Evolutionary conservation across 805 yeast genomes (phyloP).

Genomic region (Kuraishia ogatae): DNA sequence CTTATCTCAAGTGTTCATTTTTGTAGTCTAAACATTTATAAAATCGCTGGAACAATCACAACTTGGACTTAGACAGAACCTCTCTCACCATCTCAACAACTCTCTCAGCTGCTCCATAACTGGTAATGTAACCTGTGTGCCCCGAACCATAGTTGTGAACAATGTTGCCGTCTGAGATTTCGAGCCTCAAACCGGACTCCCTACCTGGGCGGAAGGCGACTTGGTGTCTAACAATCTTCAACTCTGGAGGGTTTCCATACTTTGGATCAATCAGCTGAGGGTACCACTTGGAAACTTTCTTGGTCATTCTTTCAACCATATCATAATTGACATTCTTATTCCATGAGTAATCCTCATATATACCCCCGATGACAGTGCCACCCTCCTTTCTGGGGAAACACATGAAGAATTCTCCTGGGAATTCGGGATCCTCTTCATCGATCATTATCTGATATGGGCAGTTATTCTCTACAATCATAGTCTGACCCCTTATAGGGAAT

Average conservation of each 20-base stretch:
- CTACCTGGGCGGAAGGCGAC: conserved; percentile 68
- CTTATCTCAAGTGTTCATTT: too few relatives aligned
- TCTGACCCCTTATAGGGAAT: conserved; percentile 55
- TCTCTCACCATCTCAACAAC: conserved; percentile 28
- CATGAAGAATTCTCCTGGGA: conserved; percentile 41
- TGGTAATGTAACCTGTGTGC: conserved; percentile 64
- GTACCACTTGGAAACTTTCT: conserved; percentile 31
- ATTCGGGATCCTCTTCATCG: conserved; percentile 15
- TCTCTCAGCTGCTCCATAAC: conserved; percentile 17
- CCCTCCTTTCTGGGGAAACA: conserved; percentile 66
- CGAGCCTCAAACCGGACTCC: conserved; percentile 48
- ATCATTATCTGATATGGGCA: conserved; percentile 25
- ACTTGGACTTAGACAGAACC: conserved; percentile 5
- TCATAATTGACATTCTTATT: conserved; percentile 27
- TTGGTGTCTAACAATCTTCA: conserved; percentile 40
- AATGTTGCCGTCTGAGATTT: conserved; percentile 26
- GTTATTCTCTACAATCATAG: conserved; percentile 40
- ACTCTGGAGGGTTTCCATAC: conserved; percentile 21
- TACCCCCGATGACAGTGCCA: conserved; percentile 59
- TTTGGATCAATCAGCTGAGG: conserved; percentile 27
- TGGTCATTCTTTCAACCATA: conserved; percentile 37
- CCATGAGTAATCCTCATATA: conserved; percentile 16
- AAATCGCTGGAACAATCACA: not conserved
- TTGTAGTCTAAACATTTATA: not conserved
- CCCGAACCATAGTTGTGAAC: conserved; percentile 68